Evolutionary conservation across 2,329 filamentous ascomycete species (phyloP).

Genomic region (Beauveria pseudobassiana): DNA sequence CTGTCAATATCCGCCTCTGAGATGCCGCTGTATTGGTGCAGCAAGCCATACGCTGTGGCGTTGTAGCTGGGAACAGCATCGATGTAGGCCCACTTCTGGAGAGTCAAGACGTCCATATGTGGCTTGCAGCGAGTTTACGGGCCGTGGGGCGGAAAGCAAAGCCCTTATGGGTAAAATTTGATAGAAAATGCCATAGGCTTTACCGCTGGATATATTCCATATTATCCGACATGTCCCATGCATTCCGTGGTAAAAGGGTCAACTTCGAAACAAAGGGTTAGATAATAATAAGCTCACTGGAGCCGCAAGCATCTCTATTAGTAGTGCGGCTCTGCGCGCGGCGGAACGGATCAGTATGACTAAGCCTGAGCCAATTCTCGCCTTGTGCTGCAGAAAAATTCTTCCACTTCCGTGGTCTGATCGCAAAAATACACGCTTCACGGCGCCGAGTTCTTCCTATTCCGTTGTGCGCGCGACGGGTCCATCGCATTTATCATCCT

Average conservation of each 20-base stretch:
- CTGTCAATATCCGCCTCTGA: conserved; percentile 26
- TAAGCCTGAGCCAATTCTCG: neutral
- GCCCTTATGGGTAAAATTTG: neutral
- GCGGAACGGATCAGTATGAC: neutral
- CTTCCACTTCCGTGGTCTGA: conserved; percentile 18
- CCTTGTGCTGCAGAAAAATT: conserved; percentile 14
- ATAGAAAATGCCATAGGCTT: neutral
- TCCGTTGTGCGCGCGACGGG: conserved; percentile 32
- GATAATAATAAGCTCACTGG: neutral
- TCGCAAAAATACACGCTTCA: conserved; percentile 14
- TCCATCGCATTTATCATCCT: conserved; percentile 38
- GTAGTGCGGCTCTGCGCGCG: neutral
- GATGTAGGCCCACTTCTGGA: conserved; percentile 29
- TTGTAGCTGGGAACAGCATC: conserved; percentile 30
- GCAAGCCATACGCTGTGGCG: conserved; percentile 27
- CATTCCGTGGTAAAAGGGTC: neutral
- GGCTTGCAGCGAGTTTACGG: conserved; percentile 2
- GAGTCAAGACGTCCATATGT: conserved; percentile 28
- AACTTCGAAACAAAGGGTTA: neutral
- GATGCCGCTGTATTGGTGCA: conserved; percentile 32
- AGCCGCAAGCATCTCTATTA: neutral
- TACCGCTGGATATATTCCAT: neutral
- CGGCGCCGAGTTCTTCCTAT: conserved; percentile 40
- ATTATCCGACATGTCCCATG: neutral
- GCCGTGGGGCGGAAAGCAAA: neutral